Evolutionary conservation across 1,139 yeast species (phyloP).

Genomic region (Suhomyces chickasaworum): DNA sequence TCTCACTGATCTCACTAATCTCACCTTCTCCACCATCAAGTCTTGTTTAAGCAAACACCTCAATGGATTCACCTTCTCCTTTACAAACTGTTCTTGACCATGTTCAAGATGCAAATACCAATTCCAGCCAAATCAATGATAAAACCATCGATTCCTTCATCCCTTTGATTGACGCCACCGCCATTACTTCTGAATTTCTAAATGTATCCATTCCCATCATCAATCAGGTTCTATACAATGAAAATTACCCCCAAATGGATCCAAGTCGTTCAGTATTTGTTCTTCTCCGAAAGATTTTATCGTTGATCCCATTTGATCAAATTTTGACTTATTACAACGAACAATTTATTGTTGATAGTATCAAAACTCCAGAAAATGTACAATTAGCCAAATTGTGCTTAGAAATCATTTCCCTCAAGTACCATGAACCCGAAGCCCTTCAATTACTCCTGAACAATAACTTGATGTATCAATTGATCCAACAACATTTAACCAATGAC

Average conservation of each 20-base stretch:
- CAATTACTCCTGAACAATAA: constrained; percentile 19
- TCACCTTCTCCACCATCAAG: background rate
- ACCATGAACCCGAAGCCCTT: constrained; percentile 20
- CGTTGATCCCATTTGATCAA: constrained; percentile 20
- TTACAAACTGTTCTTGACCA: constrained; percentile 3
- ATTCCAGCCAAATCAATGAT: background rate
- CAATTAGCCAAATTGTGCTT: constrained; percentile 21
- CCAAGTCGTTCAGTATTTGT: constrained; percentile 23
- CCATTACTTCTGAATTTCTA: constrained; percentile 6
- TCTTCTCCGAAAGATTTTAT: constrained; percentile 27
- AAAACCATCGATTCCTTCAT: constrained; percentile 9
- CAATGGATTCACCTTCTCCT: background rate
- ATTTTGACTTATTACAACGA: constrained; percentile 25
- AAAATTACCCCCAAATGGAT: constrained; percentile 21
- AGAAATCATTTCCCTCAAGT: constrained; percentile 23
- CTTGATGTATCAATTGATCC: constrained; percentile 13
- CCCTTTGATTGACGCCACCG: constrained; percentile 6
- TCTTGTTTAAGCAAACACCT: background rate
- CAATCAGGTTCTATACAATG: constrained; percentile 15
- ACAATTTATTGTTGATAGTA: constrained; percentile 24
- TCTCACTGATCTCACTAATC: background rate
- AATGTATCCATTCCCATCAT: constrained; percentile 10
- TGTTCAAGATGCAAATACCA: background rate
- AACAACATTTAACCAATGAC: constrained; percentile 14
- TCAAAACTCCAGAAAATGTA: constrained; percentile 7